Evolutionary conservation across 106 monocot genomes (phyloP).

Genomic region (Apostasia ramifera): DNA sequence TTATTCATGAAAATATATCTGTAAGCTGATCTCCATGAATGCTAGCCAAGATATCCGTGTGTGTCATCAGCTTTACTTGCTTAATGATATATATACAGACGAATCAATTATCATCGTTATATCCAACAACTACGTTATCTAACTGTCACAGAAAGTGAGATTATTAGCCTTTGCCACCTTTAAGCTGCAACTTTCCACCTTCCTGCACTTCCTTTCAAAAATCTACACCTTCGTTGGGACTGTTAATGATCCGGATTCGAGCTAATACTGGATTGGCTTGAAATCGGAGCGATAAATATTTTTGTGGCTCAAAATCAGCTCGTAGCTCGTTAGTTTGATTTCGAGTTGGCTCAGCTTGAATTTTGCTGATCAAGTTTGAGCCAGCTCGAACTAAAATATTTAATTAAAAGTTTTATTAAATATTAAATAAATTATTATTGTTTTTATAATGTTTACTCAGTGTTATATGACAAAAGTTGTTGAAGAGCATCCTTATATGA

Average conservation of each 20-base stretch:
- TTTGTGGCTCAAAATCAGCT: background rate
- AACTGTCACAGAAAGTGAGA: conserved; percentile 65
- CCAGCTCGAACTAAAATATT: too few relatives aligned
- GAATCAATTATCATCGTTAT: background rate
- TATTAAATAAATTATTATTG: too few relatives aligned
- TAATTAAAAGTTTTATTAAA: too few relatives aligned
- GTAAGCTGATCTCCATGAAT: conserved; percentile 80
- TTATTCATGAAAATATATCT: conserved; percentile 72
- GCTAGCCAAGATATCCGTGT: conserved; percentile 54
- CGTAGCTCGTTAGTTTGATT: conserved; percentile 24
- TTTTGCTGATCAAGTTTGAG: too few relatives aligned
- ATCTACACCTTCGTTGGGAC: conserved; percentile 19
- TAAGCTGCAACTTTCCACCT: conserved; percentile 27
- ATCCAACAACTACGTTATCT: background rate
- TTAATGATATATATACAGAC: background rate
- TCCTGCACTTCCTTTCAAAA: conserved; percentile 29
- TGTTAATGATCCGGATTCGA: conserved; percentile 23
- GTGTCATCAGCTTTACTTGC: conserved; percentile 57
- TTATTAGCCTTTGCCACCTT: conserved; percentile 20
- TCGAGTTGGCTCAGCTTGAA: background rate
- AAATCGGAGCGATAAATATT: too few relatives aligned
- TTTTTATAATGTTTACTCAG: too few relatives aligned
- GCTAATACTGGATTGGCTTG: too few relatives aligned
- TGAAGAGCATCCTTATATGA: too few relatives aligned
- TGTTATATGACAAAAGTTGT: too few relatives aligned